Evolutionary conservation across 192 early-diverging fungal genomes (phyloP).

Genomic region (Backusella morwellensis): DNA sequence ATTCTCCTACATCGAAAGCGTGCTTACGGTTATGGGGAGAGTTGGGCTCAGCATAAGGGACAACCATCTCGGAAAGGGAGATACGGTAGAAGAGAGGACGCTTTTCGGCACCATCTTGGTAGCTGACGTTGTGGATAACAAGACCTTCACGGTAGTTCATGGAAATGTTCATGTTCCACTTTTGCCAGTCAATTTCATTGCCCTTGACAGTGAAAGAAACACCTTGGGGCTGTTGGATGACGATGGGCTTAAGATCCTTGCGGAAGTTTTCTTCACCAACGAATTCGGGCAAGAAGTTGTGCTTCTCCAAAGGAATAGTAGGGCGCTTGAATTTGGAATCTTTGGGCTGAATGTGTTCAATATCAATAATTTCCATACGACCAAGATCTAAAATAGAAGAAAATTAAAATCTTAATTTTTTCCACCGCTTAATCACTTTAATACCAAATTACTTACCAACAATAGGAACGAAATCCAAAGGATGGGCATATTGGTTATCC

Average conservation of each 20-base stretch:
- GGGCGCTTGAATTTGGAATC: slow-evolving; percentile 36
- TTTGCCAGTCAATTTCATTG: slow-evolving; percentile 43
- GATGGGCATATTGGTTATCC: slow-evolving; percentile 43
- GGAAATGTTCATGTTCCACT: slow-evolving; percentile 41
- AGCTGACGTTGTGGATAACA: slow-evolving; percentile 39
- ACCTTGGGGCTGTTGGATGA: slow-evolving; percentile 40
- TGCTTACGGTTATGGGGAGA: slow-evolving; percentile 36
- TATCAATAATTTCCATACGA: slow-evolving; percentile 35
- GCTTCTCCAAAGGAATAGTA: slow-evolving; percentile 32
- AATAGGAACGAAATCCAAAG: slow-evolving; percentile 41
- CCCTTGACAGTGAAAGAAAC: slow-evolving; percentile 39
- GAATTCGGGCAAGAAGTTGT: slow-evolving; percentile 42
- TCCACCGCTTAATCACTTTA: neutral
- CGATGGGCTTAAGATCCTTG: slow-evolving; percentile 39
- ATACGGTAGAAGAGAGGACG: slow-evolving; percentile 41
- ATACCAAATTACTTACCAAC: slow-evolving; percentile 26
- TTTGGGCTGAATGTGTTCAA: slow-evolving; percentile 34
- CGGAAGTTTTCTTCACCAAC: slow-evolving; percentile 34
- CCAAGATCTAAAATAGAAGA: slow-evolving; percentile 17
- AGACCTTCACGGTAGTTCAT: slow-evolving; percentile 45
- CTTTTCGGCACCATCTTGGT: slow-evolving; percentile 37
- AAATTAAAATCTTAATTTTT: neutral
- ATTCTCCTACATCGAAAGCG: slow-evolving; percentile 44
- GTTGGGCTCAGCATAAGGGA: slow-evolving; percentile 37
- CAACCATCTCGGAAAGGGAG: slow-evolving; percentile 43